Evolutionary conservation across 2,329 filamentous ascomycete genomes (phyloP).

Genomic region (Trichophyton mentagrophytes): DNA sequence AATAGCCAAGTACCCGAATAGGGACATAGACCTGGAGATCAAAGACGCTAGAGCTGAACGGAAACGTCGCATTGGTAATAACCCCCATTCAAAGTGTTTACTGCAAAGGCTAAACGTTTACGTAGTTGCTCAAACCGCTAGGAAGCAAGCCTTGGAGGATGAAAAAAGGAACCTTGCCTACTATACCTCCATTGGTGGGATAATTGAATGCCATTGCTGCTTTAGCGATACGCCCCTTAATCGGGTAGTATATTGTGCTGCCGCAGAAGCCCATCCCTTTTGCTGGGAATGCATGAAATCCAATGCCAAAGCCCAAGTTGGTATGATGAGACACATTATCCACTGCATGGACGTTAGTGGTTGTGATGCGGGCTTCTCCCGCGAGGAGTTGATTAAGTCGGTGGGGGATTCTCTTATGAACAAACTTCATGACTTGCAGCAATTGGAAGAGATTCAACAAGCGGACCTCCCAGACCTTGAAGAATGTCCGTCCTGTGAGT

Average conservation of each 20-base stretch:
- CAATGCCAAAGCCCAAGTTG: conserved; percentile 56
- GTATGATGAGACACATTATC: conserved; percentile 54
- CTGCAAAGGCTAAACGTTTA: not conserved
- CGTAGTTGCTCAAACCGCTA: not conserved
- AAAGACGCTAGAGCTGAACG: conserved; percentile 21
- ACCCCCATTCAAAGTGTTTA: not conserved
- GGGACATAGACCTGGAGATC: conserved; percentile 21
- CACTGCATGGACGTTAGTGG: conserved; percentile 57
- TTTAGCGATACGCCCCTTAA: conserved; percentile 54
- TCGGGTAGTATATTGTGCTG: conserved; percentile 55
- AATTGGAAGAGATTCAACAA: conserved; percentile 54
- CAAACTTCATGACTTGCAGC: conserved; percentile 58
- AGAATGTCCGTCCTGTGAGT: conserved; percentile 71
- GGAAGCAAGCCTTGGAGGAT: not conserved
- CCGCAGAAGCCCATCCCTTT: conserved; percentile 49
- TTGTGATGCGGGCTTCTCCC: conserved; percentile 51
- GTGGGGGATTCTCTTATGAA: conserved; percentile 46
- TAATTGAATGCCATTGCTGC: conserved; percentile 61
- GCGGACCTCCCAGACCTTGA: conserved; percentile 60
- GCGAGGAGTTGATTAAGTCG: conserved; percentile 42
- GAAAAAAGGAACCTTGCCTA: conserved; percentile 3
- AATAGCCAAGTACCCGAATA: not conserved
- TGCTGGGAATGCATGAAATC: conserved; percentile 54
- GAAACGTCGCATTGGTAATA: conserved; percentile 11
- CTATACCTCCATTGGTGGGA: conserved; percentile 7